phyloP scores from a whole-genome alignment of 495 filamentous ascomycete genomes.

The Annulohypoxylon moriforme region DNA sequence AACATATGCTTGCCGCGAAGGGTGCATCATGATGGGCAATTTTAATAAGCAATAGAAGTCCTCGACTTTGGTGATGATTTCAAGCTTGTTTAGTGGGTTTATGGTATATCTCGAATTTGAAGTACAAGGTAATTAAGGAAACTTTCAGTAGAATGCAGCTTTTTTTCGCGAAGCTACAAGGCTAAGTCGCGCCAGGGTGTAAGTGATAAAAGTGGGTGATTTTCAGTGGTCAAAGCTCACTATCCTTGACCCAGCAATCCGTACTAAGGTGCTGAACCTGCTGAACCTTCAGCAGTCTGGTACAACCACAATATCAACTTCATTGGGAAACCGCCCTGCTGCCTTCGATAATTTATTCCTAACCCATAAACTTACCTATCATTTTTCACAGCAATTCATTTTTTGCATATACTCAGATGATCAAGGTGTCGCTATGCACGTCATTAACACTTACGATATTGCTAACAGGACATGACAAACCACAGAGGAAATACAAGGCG shows the following conservation, averaged over 20 bases:
- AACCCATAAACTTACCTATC: neutral
- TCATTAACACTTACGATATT: neutral
- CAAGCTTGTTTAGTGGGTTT: neutral
- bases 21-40: constrained; percentile 76
- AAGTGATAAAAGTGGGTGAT: neutral
- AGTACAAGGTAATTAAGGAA: no score
- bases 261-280: no score
- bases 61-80: neutral
- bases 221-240: neutral
- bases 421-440: neutral
- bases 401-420: no score
- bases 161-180: constrained; percentile 6
- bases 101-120: neutral
- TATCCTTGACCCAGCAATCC: neutral
- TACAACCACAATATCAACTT: neutral
- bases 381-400: no score
- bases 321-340: neutral
- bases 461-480: neutral
- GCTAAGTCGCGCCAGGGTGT: neutral
- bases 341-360: neutral
- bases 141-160: constrained; percentile 6
- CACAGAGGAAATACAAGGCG: neutral
- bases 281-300: no score
- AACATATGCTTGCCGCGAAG: constrained; percentile 92
- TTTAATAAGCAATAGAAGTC: neutral